Evolutionary conservation across 2,329 filamentous ascomycete genomes (phyloP).

Genomic region (Paecilomyces variotii): DNA sequence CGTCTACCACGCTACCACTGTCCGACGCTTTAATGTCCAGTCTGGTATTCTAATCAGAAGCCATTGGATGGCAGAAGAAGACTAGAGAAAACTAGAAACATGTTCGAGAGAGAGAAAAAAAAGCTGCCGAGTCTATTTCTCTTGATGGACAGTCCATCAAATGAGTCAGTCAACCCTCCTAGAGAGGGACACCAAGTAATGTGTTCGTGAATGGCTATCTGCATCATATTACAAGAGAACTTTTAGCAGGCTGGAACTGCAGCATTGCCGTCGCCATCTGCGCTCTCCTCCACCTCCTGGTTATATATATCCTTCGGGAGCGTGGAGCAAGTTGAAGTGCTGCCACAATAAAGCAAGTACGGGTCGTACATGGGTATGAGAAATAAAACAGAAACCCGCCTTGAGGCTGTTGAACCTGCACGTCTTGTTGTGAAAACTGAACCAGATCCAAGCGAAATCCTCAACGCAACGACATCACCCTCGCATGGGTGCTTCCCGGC

Average conservation of each 20-base stretch:
- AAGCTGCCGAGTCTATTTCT: background rate
- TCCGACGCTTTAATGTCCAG: background rate
- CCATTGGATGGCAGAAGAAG: background rate
- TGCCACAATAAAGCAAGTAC: constrained; percentile 14
- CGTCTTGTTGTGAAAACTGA: constrained; percentile 83
- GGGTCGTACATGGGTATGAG: constrained; percentile 27
- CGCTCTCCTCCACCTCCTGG: background rate
- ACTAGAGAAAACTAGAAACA: background rate
- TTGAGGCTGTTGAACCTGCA: constrained; percentile 61
- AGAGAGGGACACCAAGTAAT: background rate
- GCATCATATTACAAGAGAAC: background rate
- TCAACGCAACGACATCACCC: constrained; percentile 45
- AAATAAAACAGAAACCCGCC: constrained; percentile 48
- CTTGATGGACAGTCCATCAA: background rate
- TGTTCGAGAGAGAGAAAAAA: background rate
- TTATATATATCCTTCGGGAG: constrained; percentile 11
- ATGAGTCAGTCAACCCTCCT: background rate
- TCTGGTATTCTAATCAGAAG: background rate
- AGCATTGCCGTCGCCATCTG: background rate
- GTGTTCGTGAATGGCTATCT: background rate
- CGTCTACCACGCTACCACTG: background rate
- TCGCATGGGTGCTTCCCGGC: constrained; percentile 2
- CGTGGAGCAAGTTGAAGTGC: constrained; percentile 60
- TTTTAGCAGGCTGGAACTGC: background rate
- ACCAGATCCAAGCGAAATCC: constrained; percentile 58